These are phyloP conservation scores for Taiozyma sp. DNA, from an alignment of 1,139 yeast genomes.

Conservation along the genomic window DNA sequence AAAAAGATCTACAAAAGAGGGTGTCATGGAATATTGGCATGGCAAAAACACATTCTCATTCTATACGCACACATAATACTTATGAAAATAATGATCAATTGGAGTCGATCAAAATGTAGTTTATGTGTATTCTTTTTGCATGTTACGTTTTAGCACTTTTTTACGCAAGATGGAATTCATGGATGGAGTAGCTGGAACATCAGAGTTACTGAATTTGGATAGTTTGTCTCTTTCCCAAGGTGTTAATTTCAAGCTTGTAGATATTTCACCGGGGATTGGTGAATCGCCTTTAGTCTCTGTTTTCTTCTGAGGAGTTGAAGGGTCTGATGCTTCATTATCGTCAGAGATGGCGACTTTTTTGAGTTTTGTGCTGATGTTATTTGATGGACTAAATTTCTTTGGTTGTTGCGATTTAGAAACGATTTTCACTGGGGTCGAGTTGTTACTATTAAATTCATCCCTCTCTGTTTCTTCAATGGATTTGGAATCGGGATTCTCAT, in stretches of 20 bases:
- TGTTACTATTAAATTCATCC: background rate
- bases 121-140: background rate
- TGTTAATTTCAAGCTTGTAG: slow-evolving; percentile 5
- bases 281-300: background rate
- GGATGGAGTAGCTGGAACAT: slow-evolving; percentile 3
- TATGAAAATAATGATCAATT: background rate
- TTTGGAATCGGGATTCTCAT: slow-evolving; percentile 36
- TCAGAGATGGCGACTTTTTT: slow-evolving; percentile 1
- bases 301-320: slow-evolving; percentile 2
- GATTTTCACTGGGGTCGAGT: slow-evolving; percentile 4
- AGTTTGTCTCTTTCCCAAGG: slow-evolving; percentile 12
- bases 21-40: too few species aligned
- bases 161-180: background rate
- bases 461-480: background rate
- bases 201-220: background rate
- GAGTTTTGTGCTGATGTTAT: background rate
- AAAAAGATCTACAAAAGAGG: too few species aligned
- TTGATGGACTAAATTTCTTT: background rate
- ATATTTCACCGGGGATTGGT: slow-evolving; percentile 12
- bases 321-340: background rate
- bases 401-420: background rate
- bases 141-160: slow-evolving; percentile 2
- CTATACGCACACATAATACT: background rate
- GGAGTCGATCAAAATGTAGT: background rate
- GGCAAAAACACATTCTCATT: too few species aligned